These are phyloP conservation scores for Paraglomus brasilianum DNA, from an alignment of 192 early-diverging fungal species.

Conservation along the genomic window DNA sequence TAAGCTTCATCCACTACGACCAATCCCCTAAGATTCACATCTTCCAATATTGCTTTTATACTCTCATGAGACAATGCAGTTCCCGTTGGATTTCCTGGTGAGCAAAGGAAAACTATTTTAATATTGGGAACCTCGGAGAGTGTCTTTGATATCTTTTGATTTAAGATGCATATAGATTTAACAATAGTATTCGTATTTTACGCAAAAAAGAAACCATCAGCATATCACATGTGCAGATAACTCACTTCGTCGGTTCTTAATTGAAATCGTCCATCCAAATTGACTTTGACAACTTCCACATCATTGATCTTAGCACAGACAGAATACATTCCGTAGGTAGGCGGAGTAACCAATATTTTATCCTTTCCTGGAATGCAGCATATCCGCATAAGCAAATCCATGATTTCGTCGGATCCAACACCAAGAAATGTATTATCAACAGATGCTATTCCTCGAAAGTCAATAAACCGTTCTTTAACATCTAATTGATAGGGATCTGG, in stretches of 20 bases:
- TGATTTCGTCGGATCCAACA: conserved; percentile 95
- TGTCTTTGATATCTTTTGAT: conserved; percentile 55
- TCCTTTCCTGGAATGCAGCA: conserved; percentile 89
- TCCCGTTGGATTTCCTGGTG: conserved; percentile 98
- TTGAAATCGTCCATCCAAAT: conserved; percentile 67
- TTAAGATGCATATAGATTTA: conserved; percentile 26
- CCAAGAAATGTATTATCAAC: conserved; percentile 86
- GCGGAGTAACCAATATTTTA: conserved; percentile 91
- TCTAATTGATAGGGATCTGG: conserved; percentile 90
- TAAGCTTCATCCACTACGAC: conserved; percentile 99
- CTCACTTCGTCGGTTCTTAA: conserved; percentile 60
- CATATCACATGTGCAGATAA: not conserved
- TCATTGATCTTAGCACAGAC: conserved; percentile 94
- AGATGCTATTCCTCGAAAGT: conserved; percentile 67
- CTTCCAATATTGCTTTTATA: conserved; percentile 66
- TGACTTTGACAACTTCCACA: conserved; percentile 84
- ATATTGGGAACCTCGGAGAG: conserved; percentile 71
- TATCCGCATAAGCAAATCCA: conserved; percentile 87
- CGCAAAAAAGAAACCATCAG: not conserved
- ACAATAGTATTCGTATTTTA: conserved; percentile 14
- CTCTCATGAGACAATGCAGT: conserved; percentile 71
- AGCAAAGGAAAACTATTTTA: conserved; percentile 95
- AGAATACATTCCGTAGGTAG: conserved; percentile 99
- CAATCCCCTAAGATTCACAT: conserved; percentile 74
- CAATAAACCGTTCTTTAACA: conserved; percentile 76